These are phyloP conservation scores for Calonectria fujianensis DNA, from an alignment of 2,329 filamentous ascomycete species.

Conservation along the genomic window DNA sequence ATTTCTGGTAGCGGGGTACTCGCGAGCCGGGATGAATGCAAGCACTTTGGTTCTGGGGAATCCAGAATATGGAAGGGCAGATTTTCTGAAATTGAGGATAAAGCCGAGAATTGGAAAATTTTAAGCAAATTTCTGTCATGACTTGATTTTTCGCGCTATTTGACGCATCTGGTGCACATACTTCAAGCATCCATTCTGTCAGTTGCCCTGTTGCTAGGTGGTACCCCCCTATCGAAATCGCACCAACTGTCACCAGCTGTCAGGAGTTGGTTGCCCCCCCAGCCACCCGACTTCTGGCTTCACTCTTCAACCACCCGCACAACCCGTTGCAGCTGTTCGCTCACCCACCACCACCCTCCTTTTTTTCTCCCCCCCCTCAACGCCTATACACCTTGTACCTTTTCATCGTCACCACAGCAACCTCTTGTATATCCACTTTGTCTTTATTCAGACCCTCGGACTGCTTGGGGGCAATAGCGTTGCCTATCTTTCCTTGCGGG, in stretches of 20 bases:
- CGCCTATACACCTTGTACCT: background rate
- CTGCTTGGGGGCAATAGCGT: background rate
- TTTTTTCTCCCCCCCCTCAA: background rate
- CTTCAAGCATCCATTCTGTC: background rate
- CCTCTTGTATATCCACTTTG: conserved; percentile 10
- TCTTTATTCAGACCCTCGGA: background rate
- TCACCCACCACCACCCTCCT: conserved; percentile 20
- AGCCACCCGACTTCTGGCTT: conserved; percentile 52
- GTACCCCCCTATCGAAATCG: conserved; percentile 53
- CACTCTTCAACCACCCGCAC: conserved; percentile 18
- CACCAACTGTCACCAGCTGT: conserved; percentile 47
- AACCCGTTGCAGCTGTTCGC: background rate
- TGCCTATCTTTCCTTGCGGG: background rate
- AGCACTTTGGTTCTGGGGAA: background rate
- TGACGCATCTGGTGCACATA: background rate
- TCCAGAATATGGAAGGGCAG: background rate
- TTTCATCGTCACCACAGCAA: conserved; percentile 30
- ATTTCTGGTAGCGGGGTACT: conserved; percentile 55
- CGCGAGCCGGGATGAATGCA: background rate
- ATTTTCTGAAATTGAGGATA: background rate
- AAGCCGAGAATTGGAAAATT: background rate
- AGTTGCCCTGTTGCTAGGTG: background rate
- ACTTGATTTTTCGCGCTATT: background rate
- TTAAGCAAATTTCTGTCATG: background rate
- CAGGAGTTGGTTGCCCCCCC: conserved; percentile 41